Percentiles rank a stretch among this genome's conserved stretches.
Evolutionary conservation across 257 asterid species (phyloP).

Genomic region (Solanum pimpinellifolium): DNA sequence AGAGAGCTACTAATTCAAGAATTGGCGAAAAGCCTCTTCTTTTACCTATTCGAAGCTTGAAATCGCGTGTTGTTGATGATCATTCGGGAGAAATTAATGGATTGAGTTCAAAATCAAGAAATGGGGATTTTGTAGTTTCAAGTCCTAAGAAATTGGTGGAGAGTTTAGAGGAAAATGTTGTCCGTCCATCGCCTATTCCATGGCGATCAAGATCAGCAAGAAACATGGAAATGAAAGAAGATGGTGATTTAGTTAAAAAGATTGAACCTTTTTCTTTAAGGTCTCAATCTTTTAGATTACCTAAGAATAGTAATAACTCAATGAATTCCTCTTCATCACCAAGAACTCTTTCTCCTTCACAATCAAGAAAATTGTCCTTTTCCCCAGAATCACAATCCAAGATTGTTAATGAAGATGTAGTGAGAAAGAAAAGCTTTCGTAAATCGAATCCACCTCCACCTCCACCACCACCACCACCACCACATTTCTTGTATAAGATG

Average conservation of each 20-base stretch:
- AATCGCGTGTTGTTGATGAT: constrained; percentile 36
- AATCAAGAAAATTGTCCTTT: constrained; percentile 10
- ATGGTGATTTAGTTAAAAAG: background rate
- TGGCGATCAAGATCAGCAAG: constrained; percentile 88
- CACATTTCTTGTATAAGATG: constrained; percentile 11
- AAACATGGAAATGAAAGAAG: constrained; percentile 28
- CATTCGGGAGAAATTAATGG: background rate
- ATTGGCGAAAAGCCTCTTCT: constrained; percentile 61
- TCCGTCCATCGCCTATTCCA: constrained; percentile 75
- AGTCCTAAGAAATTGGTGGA: constrained; percentile 18
- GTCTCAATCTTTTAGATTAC: constrained; percentile 10
- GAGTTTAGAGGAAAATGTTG: constrained; percentile 27
- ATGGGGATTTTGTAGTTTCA: constrained; percentile 11
- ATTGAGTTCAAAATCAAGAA: constrained; percentile 7
- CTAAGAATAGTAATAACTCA: constrained; percentile 11
- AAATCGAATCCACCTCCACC: constrained; percentile 28
- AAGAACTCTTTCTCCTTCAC: constrained; percentile 21
- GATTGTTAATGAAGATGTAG: constrained; percentile 17
- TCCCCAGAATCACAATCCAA: constrained; percentile 33
- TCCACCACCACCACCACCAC: constrained; percentile 42
- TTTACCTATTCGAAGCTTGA: constrained; percentile 81
- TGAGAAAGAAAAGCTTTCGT: constrained; percentile 26
- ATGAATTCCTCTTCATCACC: constrained; percentile 8
- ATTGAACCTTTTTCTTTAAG: constrained; percentile 22
- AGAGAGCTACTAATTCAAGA: constrained; percentile 7